Percentiles rank a stretch among this genome's conserved stretches.
Conservation (phyloP, 1,139 yeast species). For the Blastobotrys arbuscula region DNA sequence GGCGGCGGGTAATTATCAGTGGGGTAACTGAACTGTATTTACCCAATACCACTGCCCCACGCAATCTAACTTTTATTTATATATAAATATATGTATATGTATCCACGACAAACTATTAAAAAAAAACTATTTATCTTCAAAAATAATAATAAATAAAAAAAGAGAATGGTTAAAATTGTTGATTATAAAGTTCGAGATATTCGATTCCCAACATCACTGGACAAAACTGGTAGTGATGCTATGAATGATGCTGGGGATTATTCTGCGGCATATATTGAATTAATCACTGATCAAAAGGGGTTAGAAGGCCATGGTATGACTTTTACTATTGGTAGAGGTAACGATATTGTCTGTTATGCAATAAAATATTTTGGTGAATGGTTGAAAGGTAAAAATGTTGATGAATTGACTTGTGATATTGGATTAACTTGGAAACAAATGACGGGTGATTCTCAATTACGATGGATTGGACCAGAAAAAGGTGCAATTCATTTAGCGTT, state of each 20-base stretch:
- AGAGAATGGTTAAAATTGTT: conserved; percentile 21
- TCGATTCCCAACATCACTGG: conserved; percentile 37
- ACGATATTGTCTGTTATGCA: conserved; percentile 32
- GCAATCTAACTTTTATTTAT: background rate
- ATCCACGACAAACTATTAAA: background rate
- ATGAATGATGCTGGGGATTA: conserved; percentile 36
- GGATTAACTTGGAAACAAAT: conserved; percentile 38
- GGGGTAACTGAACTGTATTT: background rate
- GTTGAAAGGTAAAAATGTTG: conserved; percentile 31
- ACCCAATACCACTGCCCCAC: too few species aligned
- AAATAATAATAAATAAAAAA: background rate
- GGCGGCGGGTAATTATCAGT: background rate
- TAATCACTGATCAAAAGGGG: conserved; percentile 25
- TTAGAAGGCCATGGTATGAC: conserved; percentile 34
- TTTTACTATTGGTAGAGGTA: conserved; percentile 35
- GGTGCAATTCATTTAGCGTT: conserved; percentile 37
- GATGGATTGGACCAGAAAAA: conserved; percentile 42
- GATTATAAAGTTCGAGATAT: conserved; percentile 32
- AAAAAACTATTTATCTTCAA: background rate
- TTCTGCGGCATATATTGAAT: conserved; percentile 32
- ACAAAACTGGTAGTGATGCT: conserved; percentile 37
- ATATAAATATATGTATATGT: conserved; percentile 1
- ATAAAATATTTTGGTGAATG: conserved; percentile 32
- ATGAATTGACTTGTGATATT: conserved; percentile 33
- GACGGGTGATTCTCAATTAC: conserved; percentile 36